Base-by-base conservation (phyloP, 305 asterid genomes). In the Fraxinus sp. region DNA sequence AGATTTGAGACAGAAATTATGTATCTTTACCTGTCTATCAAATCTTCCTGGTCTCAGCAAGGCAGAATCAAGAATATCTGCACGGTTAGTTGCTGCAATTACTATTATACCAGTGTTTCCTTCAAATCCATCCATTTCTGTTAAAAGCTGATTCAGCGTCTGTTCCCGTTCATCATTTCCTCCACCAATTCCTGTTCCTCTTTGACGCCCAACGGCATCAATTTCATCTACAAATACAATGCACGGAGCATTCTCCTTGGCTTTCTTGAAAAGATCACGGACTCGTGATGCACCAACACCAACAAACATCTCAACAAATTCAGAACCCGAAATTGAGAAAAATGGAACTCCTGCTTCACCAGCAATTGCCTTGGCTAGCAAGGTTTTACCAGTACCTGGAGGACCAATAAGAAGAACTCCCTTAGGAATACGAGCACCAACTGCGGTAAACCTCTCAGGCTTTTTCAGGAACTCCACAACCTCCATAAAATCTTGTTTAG, bases 231-330 rank as follows among this genome's bases (percentile, higher is more conserved):
- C 90, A 84, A 92, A 92, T 80, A 92, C 92, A 84, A 92, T 92
- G 90, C 92, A 89, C 72, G 95, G 95, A 0, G 95, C 95, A 76
- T 89, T 89, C 3, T 90, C 74, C 89, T 89, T 90, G 0, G 95
- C 95, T 87, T 92, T 89, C 86, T 92, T 91, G 11, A 92, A 92
- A 89, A 92, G 85, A 86, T 90, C 92, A 89, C 95, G 88, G 55
- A 92, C 95, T 75, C 95, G 90, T 0, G 95, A 90, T 81, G 95
- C 92, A 59, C 95, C 95, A 24, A 92, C 95, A 3, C 95, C 95
- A 36, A 92, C 95, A 84, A 92, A 92, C 85, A 92, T 74, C 86
- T 92, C 95, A 0, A 92, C 92, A 66, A 92, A 92, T 81, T 92
- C 95, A 0, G 95, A 92, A 32, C 93, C 95, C 1, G 95, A 92